These are phyloP conservation scores for Heracleum sosnowskyi DNA, from an alignment of 129 eudicot species.

Conservation along the genomic window DNA sequence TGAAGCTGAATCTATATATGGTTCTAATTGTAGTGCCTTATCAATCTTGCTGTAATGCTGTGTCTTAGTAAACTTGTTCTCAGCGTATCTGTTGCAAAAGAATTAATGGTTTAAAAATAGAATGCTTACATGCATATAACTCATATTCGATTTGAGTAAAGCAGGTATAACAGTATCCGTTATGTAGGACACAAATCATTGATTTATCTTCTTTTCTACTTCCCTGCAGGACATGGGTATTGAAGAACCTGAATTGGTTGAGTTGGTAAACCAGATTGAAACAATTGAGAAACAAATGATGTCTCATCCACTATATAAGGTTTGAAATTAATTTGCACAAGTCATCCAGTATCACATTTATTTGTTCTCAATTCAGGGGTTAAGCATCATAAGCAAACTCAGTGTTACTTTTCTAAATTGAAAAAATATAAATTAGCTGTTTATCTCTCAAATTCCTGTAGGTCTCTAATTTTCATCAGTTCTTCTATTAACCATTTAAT, in stretches of 20 bases:
- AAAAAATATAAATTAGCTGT: neutral
- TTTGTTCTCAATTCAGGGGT: neutral
- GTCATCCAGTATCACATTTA: neutral
- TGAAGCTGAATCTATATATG: no score
- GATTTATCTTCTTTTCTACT: neutral
- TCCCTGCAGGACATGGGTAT: conserved; percentile 80
- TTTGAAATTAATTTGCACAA: conserved; percentile 9
- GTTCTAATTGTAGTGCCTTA: no score
- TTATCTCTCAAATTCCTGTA: no score
- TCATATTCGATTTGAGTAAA: no score
- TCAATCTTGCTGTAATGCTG: neutral
- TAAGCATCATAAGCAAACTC: neutral
- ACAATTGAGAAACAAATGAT: conserved; percentile 63
- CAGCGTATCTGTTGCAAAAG: neutral
- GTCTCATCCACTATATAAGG: conserved; percentile 89
- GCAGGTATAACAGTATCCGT: neutral
- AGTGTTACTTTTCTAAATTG: neutral
- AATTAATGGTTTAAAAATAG: neutral
- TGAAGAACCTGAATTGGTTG: conserved; percentile 81
- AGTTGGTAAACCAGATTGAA: conserved; percentile 69
- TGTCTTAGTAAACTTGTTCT: neutral
- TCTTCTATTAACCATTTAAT: no score
- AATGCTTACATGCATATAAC: neutral
- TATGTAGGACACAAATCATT: neutral
- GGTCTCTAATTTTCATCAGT: no score